Evolutionary conservation across 768 basidiomycete genomes (phyloP).

Genomic region (Clitopilus hobsonii): DNA sequence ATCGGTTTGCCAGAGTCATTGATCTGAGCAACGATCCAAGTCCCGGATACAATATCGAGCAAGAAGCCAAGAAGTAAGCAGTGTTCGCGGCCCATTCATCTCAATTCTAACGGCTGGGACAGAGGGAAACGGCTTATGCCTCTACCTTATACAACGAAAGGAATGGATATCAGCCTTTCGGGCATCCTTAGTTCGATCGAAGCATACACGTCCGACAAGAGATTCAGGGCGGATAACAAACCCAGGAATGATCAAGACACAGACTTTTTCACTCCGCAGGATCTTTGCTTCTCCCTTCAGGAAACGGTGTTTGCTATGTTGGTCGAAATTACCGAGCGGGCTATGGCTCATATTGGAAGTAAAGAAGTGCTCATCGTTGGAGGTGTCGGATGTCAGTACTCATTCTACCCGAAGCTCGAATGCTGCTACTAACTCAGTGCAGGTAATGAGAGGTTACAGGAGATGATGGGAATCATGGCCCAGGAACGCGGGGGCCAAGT

Average conservation of each 20-base stretch:
- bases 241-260: conserved; percentile 37
- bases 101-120: conserved; percentile 3
- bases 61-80: conserved; percentile 84
- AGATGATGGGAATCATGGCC: conserved; percentile 99
- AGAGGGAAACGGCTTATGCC: conserved; percentile 82
- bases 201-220: conserved; percentile 81
- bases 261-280: conserved; percentile 88
- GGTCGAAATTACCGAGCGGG: conserved; percentile 97
- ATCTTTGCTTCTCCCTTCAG: conserved; percentile 94
- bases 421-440: background rate
- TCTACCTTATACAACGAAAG: conserved; percentile 94
- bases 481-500: conserved; percentile 81
- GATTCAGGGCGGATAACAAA: conserved; percentile 53
- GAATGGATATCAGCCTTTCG: conserved; percentile 97
- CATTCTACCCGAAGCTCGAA: background rate
- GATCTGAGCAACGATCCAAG: conserved; percentile 92
- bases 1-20: conserved; percentile 94
- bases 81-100: conserved; percentile 9
- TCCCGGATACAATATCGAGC: conserved; percentile 97
- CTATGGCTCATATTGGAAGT: conserved; percentile 98
- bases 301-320: conserved; percentile 98
- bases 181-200: conserved; percentile 88
- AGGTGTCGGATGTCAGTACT: conserved; percentile 95
- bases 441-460: conserved; percentile 92
- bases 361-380: conserved; percentile 97